A percentile compares a stretch with the other conserved stretches of the same genome.
These are phyloP conservation scores for Kwoniella bestiolae DNA, from an alignment of 768 basidiomycete species.

Conservation along the genomic window DNA sequence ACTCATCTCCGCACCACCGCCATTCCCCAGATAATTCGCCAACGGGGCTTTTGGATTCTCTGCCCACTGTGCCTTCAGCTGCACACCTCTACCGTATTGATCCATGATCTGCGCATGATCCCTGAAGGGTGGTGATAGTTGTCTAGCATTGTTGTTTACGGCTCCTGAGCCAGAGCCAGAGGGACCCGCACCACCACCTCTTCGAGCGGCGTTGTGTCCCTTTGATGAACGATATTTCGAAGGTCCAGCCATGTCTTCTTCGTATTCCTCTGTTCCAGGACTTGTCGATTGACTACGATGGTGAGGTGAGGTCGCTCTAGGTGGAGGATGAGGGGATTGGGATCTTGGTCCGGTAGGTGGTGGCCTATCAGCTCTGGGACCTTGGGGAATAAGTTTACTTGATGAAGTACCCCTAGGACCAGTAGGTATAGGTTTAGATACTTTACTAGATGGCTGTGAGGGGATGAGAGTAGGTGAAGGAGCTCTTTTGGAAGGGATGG, in stretches of 20 bases:
- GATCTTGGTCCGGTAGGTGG: slow-evolving; percentile 36
- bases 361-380: slow-evolving; percentile 24
- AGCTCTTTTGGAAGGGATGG: slow-evolving; percentile 7
- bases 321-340: not conserved
- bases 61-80: slow-evolving; percentile 50
- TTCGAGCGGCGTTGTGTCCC: slow-evolving; percentile 4
- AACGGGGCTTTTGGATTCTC: slow-evolving; percentile 65
- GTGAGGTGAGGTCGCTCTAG: not conserved
- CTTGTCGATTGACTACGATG: not conserved
- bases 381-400: slow-evolving; percentile 28
- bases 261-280: not conserved
- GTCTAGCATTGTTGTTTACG: not conserved
- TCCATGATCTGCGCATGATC: slow-evolving; percentile 36
- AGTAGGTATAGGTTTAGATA: slow-evolving; percentile 36
- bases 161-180: not conserved
- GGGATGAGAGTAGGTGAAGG: slow-evolving; percentile 5
- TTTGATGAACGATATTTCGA: slow-evolving; percentile 12
- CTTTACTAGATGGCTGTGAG: slow-evolving; percentile 16
- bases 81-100: slow-evolving; percentile 28
- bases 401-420: slow-evolving; percentile 24
- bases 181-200: not conserved
- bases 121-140: slow-evolving; percentile 23
- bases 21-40: slow-evolving; percentile 59
- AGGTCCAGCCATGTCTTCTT: slow-evolving; percentile 30
- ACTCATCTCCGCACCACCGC: slow-evolving; percentile 40